phyloP scores from a whole-genome alignment of 768 basidiomycete species.

The Phylloporus rhodoxanthus region DNA sequence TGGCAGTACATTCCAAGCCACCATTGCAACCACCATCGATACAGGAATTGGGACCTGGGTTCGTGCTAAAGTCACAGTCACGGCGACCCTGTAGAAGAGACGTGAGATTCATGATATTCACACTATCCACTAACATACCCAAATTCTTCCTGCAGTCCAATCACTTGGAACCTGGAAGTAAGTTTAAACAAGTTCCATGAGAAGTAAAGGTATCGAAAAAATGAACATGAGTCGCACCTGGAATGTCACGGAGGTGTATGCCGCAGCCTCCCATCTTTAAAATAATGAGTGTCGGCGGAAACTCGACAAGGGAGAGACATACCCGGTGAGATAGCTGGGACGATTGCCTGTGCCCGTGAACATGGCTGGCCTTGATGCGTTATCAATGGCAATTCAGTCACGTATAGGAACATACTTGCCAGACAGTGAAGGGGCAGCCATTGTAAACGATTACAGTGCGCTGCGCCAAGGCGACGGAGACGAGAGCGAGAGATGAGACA shows the following conservation, averaged over 20 bases:
- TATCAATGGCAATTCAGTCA: neutral
- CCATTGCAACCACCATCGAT: conserved; percentile 65
- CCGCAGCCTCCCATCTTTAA: conserved; percentile 32
- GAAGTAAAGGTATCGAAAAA: neutral
- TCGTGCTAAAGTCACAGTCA: conserved; percentile 53
- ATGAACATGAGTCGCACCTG: conserved; percentile 9
- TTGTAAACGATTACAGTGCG: conserved; percentile 59
- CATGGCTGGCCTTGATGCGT: conserved; percentile 43
- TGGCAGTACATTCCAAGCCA: conserved; percentile 55
- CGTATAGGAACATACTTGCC: conserved; percentile 35
- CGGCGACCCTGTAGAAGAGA: conserved; percentile 39
- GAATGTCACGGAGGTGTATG: conserved; percentile 24
- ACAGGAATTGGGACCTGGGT: conserved; percentile 52
- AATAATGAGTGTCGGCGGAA: neutral
- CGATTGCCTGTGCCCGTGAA: conserved; percentile 52
- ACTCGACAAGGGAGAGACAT: conserved; percentile 1
- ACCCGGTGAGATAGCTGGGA: conserved; percentile 46
- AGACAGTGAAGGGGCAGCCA: conserved; percentile 62
- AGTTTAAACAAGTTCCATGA: neutral
- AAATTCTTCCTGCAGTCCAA: conserved; percentile 61
- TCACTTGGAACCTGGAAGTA: conserved; percentile 45
- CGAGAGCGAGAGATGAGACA: conserved; percentile 26
- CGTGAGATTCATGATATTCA: neutral
- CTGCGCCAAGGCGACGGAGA: conserved; percentile 34
- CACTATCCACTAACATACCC: conserved; percentile 35